These are phyloP conservation scores for Cladosporium sp. DNA, from an alignment of 2,329 filamentous ascomycete species.

Conservation along the genomic window DNA sequence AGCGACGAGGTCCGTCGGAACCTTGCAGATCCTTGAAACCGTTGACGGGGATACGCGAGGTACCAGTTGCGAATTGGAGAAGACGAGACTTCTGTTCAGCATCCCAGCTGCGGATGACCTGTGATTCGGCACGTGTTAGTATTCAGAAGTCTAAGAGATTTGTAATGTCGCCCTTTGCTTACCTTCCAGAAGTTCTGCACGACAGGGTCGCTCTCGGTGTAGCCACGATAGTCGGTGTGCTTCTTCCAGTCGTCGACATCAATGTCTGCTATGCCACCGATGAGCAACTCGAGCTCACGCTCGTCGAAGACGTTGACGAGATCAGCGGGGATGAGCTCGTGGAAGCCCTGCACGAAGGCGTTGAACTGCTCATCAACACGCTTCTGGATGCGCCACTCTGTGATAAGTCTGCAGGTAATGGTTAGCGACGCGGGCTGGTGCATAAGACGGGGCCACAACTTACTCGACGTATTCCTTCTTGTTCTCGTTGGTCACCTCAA, in stretches of 20 bases:
- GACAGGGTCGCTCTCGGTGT: slow-evolving; percentile 95
- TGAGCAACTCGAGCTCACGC: slow-evolving; percentile 90
- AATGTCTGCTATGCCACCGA: slow-evolving; percentile 99
- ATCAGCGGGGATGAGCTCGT: slow-evolving; percentile 93
- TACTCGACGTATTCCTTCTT: slow-evolving; percentile 98
- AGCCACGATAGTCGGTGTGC: slow-evolving; percentile 97
- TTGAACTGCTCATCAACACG: slow-evolving; percentile 98
- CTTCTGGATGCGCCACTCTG: slow-evolving; percentile 99
- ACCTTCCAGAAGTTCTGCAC: slow-evolving; percentile 98
- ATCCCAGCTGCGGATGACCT: slow-evolving; percentile 89
- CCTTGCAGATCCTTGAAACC: slow-evolving; percentile 99
- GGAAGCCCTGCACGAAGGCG: slow-evolving; percentile 94
- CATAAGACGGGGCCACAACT: slow-evolving; percentile 29
- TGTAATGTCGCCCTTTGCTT: too few relatives aligned
- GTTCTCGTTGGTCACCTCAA: slow-evolving; percentile 97
- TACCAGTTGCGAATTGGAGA: slow-evolving; percentile 95
- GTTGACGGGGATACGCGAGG: slow-evolving; percentile 95
- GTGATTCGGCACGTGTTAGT: slow-evolving; percentile 17
- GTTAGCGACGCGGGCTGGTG: slow-evolving; percentile 11
- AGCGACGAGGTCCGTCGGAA: slow-evolving; percentile 88
- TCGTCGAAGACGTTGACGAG: slow-evolving; percentile 98
- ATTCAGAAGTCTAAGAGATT: too few relatives aligned
- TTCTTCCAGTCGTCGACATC: slow-evolving; percentile 99
- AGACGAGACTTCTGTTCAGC: slow-evolving; percentile 96
- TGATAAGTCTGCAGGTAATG: slow-evolving; percentile 63